phyloP scores from a whole-genome alignment of 164 flowering plant species.

The Dillenia turbinata region DNA sequence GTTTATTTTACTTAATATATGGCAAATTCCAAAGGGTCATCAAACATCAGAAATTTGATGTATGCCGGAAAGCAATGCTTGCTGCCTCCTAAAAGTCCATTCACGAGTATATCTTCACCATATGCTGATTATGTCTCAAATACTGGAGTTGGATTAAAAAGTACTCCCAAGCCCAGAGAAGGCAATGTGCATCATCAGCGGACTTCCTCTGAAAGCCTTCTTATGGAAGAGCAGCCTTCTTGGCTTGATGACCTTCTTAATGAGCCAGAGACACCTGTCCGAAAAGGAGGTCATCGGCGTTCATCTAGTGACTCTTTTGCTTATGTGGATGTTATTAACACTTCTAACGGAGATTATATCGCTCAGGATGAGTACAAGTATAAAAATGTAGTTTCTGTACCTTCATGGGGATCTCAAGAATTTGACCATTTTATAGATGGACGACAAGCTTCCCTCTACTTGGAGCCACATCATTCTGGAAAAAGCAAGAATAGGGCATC shows the following conservation, averaged over 20 bases:
- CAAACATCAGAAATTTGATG: slow-evolving; percentile 44
- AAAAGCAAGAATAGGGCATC: slow-evolving; percentile 39
- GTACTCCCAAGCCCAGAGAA: slow-evolving; percentile 53
- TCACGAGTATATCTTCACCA: slow-evolving; percentile 51
- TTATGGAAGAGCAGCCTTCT: slow-evolving; percentile 82
- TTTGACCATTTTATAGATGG: slow-evolving; percentile 43
- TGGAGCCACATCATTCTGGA: slow-evolving; percentile 31
- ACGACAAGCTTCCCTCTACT: slow-evolving; percentile 35
- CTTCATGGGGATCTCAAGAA: slow-evolving; percentile 56
- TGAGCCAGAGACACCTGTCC: slow-evolving; percentile 84
- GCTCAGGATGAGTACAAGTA: slow-evolving; percentile 43
- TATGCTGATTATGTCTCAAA: slow-evolving; percentile 56
- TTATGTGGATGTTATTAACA: slow-evolving; percentile 50
- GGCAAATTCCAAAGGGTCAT: slow-evolving; percentile 63
- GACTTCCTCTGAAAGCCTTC: slow-evolving; percentile 75
- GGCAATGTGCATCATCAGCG: slow-evolving; percentile 63
- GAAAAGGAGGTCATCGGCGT: slow-evolving; percentile 73
- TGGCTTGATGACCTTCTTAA: slow-evolving; percentile 95
- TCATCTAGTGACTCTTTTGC: slow-evolving; percentile 94
- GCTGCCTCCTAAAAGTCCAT: slow-evolving; percentile 89
- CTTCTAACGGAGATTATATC: slow-evolving; percentile 32
- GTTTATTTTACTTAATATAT: slow-evolving; percentile 24
- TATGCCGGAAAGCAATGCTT: slow-evolving; percentile 56
- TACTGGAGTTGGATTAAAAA: slow-evolving; percentile 38
- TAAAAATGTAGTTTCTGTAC: slow-evolving; percentile 29